Conservation (phyloP, 1,139 yeast genomes). For the Hyphopichia wangnamkhiaoensis region DNA sequence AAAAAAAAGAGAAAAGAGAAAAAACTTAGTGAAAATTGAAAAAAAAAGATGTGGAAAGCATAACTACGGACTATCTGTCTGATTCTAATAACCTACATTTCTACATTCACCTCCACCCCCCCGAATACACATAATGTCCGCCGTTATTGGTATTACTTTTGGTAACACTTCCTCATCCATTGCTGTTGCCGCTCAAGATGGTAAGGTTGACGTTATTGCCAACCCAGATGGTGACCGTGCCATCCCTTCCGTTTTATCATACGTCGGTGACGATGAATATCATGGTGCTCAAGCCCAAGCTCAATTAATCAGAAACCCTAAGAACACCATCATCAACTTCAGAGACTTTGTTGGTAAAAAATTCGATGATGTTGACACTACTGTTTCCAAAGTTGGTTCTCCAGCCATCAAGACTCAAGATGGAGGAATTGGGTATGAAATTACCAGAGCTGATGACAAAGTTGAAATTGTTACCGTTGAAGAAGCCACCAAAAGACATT, state of each 20-base stretch:
- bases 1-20: no score
- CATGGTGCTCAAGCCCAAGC: constrained; percentile 96
- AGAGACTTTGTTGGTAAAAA: constrained; percentile 87
- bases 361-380: constrained; percentile 67
- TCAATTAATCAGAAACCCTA: constrained; percentile 88
- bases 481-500: constrained; percentile 82
- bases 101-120: neutral
- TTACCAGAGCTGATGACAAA: constrained; percentile 50
- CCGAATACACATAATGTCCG: constrained; percentile 21
- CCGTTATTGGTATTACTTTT: constrained; percentile 92
- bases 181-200: constrained; percentile 85
- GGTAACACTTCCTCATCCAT: constrained; percentile 96
- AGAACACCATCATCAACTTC: constrained; percentile 85
- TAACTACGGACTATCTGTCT: no score
- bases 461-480: constrained; percentile 59
- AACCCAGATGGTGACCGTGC: constrained; percentile 99
- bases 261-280: constrained; percentile 92
- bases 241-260: constrained; percentile 89
- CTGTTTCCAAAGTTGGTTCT: constrained; percentile 64
- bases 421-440: constrained; percentile 71
- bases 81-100: no score
- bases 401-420: constrained; percentile 66
- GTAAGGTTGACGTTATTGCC: constrained; percentile 95
- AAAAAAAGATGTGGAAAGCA: neutral
- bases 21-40: neutral